A percentile compares a stretch with the other conserved stretches of the same genome.
These are phyloP conservation scores for Globisporangium rhizosaccharum DNA, from an alignment of 352 stramenopile genomes.

Conservation along the genomic window DNA sequence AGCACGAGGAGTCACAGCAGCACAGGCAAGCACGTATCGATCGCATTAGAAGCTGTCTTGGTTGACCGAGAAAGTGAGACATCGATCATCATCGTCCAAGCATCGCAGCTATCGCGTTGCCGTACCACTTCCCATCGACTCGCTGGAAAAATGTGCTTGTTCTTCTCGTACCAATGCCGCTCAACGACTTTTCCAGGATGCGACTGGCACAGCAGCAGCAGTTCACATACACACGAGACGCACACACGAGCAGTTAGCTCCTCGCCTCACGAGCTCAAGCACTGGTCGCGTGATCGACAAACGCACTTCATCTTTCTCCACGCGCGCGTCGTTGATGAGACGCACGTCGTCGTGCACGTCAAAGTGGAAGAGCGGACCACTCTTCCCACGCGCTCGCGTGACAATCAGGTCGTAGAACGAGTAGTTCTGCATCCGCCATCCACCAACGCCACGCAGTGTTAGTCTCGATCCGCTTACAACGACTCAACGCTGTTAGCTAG, in stretches of 20 bases:
- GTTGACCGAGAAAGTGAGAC: neutral
- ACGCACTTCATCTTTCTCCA: conserved; percentile 95
- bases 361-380: conserved; percentile 97
- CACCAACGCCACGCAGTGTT: conserved; percentile 6
- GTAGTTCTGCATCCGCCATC: conserved; percentile 68
- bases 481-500: neutral
- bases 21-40: neutral
- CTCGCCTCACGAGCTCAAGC: neutral
- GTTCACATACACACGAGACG: neutral
- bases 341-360: conserved; percentile 93
- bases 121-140: conserved; percentile 95
- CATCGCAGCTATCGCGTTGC: neutral
- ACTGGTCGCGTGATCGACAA: neutral
- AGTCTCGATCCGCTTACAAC: conserved; percentile 1
- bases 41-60: neutral
- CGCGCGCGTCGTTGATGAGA: conserved; percentile 87
- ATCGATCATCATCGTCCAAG: neutral
- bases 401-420: conserved; percentile 99
- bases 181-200: conserved; percentile 98
- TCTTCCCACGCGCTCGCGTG: conserved; percentile 96
- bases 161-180: conserved; percentile 97
- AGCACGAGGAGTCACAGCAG: neutral
- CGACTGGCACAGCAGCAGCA: conserved; percentile 33
- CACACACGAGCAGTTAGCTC: neutral
- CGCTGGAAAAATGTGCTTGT: conserved; percentile 99